Evolutionary conservation across 768 basidiomycete genomes (phyloP).

Genomic region (Leccinum variicolor): DNA sequence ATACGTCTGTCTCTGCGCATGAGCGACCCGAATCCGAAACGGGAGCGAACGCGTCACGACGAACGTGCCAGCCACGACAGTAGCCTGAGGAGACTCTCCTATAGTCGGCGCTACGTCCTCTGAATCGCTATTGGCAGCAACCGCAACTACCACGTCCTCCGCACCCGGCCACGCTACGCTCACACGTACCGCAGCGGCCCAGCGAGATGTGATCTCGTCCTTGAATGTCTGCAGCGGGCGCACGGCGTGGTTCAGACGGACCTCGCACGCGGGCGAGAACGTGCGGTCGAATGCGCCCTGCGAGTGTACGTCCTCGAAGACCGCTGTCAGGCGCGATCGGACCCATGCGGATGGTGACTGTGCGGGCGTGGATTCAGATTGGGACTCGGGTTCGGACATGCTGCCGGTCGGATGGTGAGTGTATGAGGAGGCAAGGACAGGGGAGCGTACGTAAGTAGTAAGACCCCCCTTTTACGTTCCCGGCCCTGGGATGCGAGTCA

Average conservation of each 20-base stretch:
- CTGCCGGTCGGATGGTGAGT: not conserved
- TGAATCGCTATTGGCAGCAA: not conserved
- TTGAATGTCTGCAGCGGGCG: constrained; percentile 25
- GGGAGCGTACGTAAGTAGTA: not conserved
- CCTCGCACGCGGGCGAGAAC: constrained; percentile 34
- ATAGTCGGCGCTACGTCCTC: too few relatives aligned
- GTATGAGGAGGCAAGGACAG: not conserved
- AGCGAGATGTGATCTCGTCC: constrained; percentile 23
- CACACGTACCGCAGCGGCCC: constrained; percentile 14
- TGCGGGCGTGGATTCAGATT: not conserved
- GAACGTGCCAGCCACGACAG: constrained; percentile 39
- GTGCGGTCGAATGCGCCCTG: constrained; percentile 22
- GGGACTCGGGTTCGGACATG: not conserved
- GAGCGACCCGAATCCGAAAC: constrained; percentile 38
- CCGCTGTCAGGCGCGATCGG: constrained; percentile 24
- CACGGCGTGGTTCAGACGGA: constrained; percentile 32
- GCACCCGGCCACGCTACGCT: constrained; percentile 33
- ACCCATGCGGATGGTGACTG: constrained; percentile 25
- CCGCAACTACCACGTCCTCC: constrained; percentile 2
- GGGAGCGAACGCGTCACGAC: constrained; percentile 38
- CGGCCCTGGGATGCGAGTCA: too few relatives aligned
- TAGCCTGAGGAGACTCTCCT: not conserved
- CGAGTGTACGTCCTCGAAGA: constrained; percentile 24
- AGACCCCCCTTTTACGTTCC: too few relatives aligned
- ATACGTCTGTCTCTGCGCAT: constrained; percentile 33